These are phyloP conservation scores for Tylopilus rubrobrunneus DNA, from an alignment of 768 basidiomycete species.

Conservation along the genomic window DNA sequence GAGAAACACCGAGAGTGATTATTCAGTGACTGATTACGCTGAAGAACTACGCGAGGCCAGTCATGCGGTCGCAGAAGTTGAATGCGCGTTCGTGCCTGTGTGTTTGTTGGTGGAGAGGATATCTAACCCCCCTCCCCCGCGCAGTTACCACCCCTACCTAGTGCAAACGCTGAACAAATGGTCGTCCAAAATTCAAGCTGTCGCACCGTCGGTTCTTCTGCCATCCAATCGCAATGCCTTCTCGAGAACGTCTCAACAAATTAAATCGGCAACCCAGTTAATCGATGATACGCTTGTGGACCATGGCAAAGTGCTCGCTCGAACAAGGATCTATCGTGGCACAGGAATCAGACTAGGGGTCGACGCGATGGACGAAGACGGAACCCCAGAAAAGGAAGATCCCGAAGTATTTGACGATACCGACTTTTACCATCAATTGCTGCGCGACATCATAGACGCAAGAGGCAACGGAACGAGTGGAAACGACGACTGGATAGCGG, in stretches of 20 bases:
- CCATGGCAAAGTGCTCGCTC: conserved; percentile 51
- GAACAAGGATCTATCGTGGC: conserved; percentile 57
- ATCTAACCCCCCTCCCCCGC: conserved; percentile 3
- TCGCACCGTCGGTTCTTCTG: conserved; percentile 72
- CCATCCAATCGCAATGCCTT: conserved; percentile 72
- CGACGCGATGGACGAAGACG: conserved; percentile 30
- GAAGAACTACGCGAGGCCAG: conserved; percentile 41
- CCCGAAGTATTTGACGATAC: conserved; percentile 76
- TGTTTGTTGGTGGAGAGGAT: background rate
- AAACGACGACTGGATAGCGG: conserved; percentile 57
- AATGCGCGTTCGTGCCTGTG: conserved; percentile 44
- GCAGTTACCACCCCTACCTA: conserved; percentile 63
- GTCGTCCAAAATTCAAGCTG: conserved; percentile 94
- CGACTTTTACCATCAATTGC: conserved; percentile 89
- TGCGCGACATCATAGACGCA: conserved; percentile 88
- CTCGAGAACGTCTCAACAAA: conserved; percentile 49
- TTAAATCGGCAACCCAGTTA: conserved; percentile 67
- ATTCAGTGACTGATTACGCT: conserved; percentile 6
- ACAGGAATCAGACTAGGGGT: conserved; percentile 44
- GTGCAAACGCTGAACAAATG: conserved; percentile 85
- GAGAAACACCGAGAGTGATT: conserved; percentile 32
- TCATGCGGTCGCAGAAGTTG: conserved; percentile 40
- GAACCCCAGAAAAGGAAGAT: conserved; percentile 34
- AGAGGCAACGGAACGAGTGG: conserved; percentile 41
- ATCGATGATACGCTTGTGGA: conserved; percentile 72